Percentiles rank a stretch among this genome's conserved stretches.
Conservation (phyloP, 2,329 filamentous ascomycete species). For the Alternaria panax region DNA sequence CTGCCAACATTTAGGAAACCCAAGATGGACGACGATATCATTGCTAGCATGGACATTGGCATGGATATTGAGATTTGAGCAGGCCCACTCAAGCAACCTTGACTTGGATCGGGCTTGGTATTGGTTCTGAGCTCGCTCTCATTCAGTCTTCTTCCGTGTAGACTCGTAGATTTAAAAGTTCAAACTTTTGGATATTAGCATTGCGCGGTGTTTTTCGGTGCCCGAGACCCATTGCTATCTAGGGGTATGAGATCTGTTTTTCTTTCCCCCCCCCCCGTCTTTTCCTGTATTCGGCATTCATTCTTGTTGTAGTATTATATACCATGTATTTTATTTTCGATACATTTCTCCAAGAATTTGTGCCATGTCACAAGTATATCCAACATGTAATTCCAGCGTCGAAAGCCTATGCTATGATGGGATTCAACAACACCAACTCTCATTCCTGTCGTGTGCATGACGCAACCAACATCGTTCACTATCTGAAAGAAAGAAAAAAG, state of each 20-base stretch:
- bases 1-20: slow-evolving; percentile 76
- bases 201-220: slow-evolving; percentile 1
- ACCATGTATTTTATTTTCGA: background rate
- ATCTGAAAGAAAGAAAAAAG: background rate
- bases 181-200: background rate
- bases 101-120: background rate
- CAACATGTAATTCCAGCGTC: background rate
- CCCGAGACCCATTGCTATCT: background rate
- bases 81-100: background rate
- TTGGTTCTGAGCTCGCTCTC: background rate
- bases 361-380: background rate
- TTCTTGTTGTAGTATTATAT: background rate
- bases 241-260: background rate
- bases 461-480: background rate
- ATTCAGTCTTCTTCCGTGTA: background rate
- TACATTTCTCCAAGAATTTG: background rate
- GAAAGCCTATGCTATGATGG: background rate
- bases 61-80: slow-evolving; percentile 85
- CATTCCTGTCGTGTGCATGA: background rate
- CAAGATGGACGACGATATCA: slow-evolving; percentile 90
- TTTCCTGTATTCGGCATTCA: background rate
- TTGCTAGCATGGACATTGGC: slow-evolving; percentile 85
- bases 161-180: background rate
- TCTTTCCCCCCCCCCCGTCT: background rate
- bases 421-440: background rate